These are phyloP conservation scores for Globisporangium carolinianum DNA, from an alignment of 352 stramenopile species.

Conservation along the genomic window DNA sequence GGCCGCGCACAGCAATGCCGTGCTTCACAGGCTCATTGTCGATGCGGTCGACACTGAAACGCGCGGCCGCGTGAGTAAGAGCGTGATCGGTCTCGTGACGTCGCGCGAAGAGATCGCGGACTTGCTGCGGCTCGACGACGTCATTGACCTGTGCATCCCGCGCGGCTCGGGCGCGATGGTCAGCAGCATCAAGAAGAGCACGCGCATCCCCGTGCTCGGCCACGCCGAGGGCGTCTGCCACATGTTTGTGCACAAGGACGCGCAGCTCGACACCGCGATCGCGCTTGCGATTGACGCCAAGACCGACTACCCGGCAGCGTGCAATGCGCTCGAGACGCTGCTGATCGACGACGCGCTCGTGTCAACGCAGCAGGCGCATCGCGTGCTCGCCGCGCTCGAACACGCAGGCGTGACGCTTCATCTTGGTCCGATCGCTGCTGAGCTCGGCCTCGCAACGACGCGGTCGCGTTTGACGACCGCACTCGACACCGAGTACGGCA, in stretches of 20 bases:
- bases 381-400: conserved; percentile 80
- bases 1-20: conserved; percentile 84
- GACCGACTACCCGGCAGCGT: conserved; percentile 97
- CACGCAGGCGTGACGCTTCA: conserved; percentile 91
- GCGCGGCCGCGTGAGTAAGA: conserved; percentile 81
- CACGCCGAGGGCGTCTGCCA: conserved; percentile 98
- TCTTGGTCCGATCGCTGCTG: conserved; percentile 85
- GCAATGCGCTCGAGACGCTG: conserved; percentile 97
- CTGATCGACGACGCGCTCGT: conserved; percentile 91
- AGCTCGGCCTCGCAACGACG: conserved; percentile 44
- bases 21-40: conserved; percentile 92
- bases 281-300: conserved; percentile 96
- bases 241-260: conserved; percentile 94
- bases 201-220: conserved; percentile 95
- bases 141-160: conserved; percentile 98
- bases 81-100: conserved; percentile 94
- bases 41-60: conserved; percentile 89
- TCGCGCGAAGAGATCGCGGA: conserved; percentile 91
- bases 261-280: conserved; percentile 79
- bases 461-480: conserved; percentile 69
- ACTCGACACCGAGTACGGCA: conserved; percentile 93
- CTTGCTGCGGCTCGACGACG: conserved; percentile 92
- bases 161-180: conserved; percentile 94
- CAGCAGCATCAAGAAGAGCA: conserved; percentile 96
- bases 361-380: conserved; percentile 54